These are phyloP conservation scores for Amaranthus tricolor DNA, from an alignment of 179 eudicot species.

Conservation along the genomic window DNA sequence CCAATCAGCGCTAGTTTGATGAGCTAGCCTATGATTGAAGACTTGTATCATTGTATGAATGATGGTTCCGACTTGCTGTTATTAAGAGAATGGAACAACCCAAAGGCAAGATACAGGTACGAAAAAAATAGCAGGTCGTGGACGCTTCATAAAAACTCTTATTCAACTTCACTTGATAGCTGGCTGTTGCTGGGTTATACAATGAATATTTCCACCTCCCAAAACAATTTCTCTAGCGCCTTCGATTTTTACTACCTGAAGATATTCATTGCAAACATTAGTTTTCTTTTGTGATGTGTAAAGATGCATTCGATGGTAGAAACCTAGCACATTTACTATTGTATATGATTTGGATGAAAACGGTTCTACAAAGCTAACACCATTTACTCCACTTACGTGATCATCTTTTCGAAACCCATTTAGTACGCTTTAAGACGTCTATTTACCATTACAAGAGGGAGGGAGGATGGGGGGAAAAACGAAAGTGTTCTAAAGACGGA, in stretches of 20 bases:
- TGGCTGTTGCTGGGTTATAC: conserved; percentile 93
- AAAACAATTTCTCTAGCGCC: conserved; percentile 88
- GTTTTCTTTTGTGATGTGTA: not conserved
- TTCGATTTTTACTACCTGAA: conserved; percentile 68
- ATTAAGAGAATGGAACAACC: not conserved
- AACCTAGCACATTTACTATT: not conserved
- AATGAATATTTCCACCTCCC: conserved; percentile 90
- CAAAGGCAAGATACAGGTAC: not conserved
- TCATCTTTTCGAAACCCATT: not conserved
- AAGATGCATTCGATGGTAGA: not conserved
- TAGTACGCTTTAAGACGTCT: not conserved
- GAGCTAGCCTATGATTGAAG: not conserved
- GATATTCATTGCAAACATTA: not conserved
- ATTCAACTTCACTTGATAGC: conserved; percentile 17
- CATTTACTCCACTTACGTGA: not conserved
- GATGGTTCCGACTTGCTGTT: conserved; percentile 9
- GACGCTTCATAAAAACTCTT: not conserved
- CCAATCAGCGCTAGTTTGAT: too few relatives aligned
- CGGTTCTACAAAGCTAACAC: not conserved
- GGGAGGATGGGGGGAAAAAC: not conserved
- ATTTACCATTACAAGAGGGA: not conserved
- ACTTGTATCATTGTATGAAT: not conserved
- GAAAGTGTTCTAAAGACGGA: not conserved
- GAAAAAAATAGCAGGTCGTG: not conserved
- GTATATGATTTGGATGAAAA: not conserved